phyloP scores from a whole-genome alignment of 371 early-diverging fungal species.

The Circinella umbellata region DNA sequence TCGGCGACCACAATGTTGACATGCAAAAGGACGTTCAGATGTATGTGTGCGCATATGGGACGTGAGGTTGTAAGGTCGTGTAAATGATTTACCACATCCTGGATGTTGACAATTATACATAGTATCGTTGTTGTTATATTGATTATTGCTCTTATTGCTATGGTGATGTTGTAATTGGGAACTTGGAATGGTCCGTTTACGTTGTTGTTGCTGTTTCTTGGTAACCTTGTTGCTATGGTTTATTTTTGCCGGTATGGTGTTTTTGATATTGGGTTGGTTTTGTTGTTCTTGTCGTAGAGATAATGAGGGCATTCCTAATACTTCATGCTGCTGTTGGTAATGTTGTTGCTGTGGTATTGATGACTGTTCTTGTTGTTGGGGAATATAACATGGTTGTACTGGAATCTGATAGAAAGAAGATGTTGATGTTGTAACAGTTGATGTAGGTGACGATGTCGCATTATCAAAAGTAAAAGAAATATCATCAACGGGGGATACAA shows the following conservation, averaged over 20 bases:
- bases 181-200: not conserved
- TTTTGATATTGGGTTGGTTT: not conserved
- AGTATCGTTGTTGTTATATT: not conserved
- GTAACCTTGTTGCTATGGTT: not conserved
- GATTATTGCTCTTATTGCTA: not conserved
- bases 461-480: not conserved
- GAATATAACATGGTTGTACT: no score
- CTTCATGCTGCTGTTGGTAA: not conserved
- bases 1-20: conserved; percentile 47
- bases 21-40: conserved; percentile 38
- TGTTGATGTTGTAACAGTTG: not conserved
- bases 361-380: no score
- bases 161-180: conserved; percentile 1
- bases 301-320: no score
- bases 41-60: conserved; percentile 74
- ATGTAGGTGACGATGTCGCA: not conserved
- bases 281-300: no score
- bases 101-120: conserved; percentile 32
- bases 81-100: conserved; percentile 68
- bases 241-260: not conserved
- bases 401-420: no score
- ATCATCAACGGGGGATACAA: not conserved
- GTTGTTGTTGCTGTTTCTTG: not conserved
- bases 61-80: conserved; percentile 68
- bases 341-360: not conserved